Conservation (phyloP, 768 basidiomycete species). For the Tylopilus sp. region DNA sequence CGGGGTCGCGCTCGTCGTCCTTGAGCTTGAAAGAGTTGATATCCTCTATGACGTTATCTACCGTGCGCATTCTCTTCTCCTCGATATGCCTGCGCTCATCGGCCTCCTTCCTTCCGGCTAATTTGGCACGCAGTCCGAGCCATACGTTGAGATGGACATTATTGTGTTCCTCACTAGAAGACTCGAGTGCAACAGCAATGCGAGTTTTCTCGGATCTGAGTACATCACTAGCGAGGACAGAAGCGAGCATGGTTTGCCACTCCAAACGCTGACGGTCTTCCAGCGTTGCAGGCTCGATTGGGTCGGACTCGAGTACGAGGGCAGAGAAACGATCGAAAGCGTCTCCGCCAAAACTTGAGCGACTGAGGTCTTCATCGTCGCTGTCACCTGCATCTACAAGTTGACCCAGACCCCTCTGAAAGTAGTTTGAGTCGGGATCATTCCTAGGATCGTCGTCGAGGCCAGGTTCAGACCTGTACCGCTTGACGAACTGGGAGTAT, state of each 20-base stretch:
- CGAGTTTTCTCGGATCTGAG: slow-evolving; percentile 93
- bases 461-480: slow-evolving; percentile 65
- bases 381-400: slow-evolving; percentile 67
- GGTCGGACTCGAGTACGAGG: slow-evolving; percentile 57
- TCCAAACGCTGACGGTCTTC: slow-evolving; percentile 83
- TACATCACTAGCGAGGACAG: slow-evolving; percentile 91
- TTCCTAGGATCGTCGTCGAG: slow-evolving; percentile 66
- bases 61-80: slow-evolving; percentile 75
- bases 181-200: slow-evolving; percentile 76
- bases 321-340: slow-evolving; percentile 49
- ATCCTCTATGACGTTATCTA: slow-evolving; percentile 83
- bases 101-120: slow-evolving; percentile 73
- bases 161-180: slow-evolving; percentile 65
- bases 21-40: slow-evolving; percentile 70
- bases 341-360: slow-evolving; percentile 40
- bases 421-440: slow-evolving; percentile 83
- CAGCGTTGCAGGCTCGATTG: slow-evolving; percentile 61
- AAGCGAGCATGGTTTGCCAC: slow-evolving; percentile 95
- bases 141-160: slow-evolving; percentile 71
- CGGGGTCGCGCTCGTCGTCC: slow-evolving; percentile 32
- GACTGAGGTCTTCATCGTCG: slow-evolving; percentile 67
- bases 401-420: slow-evolving; percentile 67
- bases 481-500: slow-evolving; percentile 76
- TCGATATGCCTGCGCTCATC: slow-evolving; percentile 83
- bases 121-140: slow-evolving; percentile 86